These are phyloP conservation scores for Zasmidium citrigriseum DNA, from an alignment of 2,329 filamentous ascomycete species.

Conservation along the genomic window DNA sequence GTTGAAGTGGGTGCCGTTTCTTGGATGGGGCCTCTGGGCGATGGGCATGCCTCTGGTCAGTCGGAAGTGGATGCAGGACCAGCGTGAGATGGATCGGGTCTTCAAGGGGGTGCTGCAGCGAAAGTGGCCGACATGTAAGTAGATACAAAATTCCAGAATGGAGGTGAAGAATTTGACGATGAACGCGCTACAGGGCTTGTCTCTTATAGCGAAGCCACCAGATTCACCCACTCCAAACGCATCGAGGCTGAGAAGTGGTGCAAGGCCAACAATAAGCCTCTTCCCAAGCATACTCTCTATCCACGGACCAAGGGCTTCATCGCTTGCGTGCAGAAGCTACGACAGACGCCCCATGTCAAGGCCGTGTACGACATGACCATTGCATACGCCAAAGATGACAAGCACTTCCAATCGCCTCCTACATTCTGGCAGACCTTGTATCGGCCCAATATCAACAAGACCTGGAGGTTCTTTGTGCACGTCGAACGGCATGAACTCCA, in stretches of 20 bases:
- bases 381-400: constrained; percentile 34
- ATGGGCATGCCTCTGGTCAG: constrained; percentile 67
- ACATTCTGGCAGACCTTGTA: constrained; percentile 35
- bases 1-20: constrained; percentile 60
- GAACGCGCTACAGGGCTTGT: constrained; percentile 55
- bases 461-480: constrained; percentile 37
- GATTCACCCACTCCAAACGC: constrained; percentile 58
- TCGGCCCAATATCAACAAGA: constrained; percentile 23
- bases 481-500: constrained; percentile 34
- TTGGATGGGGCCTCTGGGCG: constrained; percentile 66
- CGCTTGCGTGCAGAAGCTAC: constrained; percentile 58
- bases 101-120: constrained; percentile 56
- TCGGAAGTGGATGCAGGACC: constrained; percentile 60
- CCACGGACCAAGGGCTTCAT: constrained; percentile 64
- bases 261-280: constrained; percentile 49
- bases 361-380: constrained; percentile 43
- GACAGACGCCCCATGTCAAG: constrained; percentile 34
- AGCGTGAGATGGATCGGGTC: constrained; percentile 57
- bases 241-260: constrained; percentile 55
- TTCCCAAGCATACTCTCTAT: constrained; percentile 61
- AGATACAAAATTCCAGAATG: background rate
- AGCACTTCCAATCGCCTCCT: constrained; percentile 35
- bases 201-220: constrained; percentile 65
- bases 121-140: constrained; percentile 61
- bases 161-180: background rate